Evolutionary conservation across 2,329 filamentous ascomycete genomes (phyloP), one percentile per base, ranked within the genome.

Genomic region (Pyrenochaeta sp.): DNA sequence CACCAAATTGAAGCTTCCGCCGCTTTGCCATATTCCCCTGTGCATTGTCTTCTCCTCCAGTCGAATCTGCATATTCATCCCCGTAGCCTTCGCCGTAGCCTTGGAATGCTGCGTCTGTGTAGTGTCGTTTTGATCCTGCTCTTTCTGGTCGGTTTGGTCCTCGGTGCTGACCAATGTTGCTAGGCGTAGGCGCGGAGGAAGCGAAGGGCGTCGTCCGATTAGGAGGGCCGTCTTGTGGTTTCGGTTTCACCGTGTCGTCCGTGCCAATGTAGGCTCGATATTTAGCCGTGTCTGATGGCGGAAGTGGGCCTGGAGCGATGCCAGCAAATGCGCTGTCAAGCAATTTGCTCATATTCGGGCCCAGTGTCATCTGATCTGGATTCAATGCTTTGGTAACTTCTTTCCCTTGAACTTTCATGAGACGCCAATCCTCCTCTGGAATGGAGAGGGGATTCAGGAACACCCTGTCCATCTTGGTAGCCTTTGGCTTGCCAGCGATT

Each of bases 11-110:
- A 41, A 69, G 49, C 42, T 63, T 67, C 50, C 67, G 61, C 41
- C 61, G 61, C 54, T 72, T 72, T 28, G 62, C 61, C 44, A 60
- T 40, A 36, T 52, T 53, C 11, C 65, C 60, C 32, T 62, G 59
- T 13, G 58, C 50, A 36, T 87, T 84, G 57, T 88, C 87, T 56
- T 84, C 84, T 55, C 88, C 87, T 44, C 84, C 86, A 15, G 87
- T 89, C 15, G 86, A 89, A 61, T 90, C 84, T 42, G 78, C 82
- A 7, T 67, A 87, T 53, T 89, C 86, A 51, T 90, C 87, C 7
- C 80, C 80, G 55, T 79, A 90, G 22, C 85, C 85, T 55, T 90
- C 87, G 30, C 83, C 81, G 60, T 91, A 91, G 28, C 88, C 88
- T 60, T 88, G 84, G 62, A 82, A 92, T 60, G 85, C 89, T 58